Evolutionary conservation across 352 stramenopile species (phyloP).

Genomic region (Phytophthora vignae): DNA sequence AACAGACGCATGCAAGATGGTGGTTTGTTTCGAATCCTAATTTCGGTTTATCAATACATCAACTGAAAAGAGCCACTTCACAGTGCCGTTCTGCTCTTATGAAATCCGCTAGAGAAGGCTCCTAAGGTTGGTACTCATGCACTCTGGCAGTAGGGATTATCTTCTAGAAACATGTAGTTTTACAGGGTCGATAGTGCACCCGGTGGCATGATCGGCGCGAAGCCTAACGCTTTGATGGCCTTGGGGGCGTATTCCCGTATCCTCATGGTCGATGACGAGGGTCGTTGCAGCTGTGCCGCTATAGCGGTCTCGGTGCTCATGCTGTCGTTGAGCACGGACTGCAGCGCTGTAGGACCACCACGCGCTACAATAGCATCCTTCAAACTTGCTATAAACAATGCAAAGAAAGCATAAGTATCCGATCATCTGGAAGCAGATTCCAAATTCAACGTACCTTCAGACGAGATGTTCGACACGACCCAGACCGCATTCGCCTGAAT

Average conservation of each 20-base stretch:
- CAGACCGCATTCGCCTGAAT: constrained; percentile 80
- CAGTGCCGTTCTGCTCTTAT: no score
- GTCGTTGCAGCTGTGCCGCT: constrained; percentile 7
- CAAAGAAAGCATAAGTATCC: neutral
- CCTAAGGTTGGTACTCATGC: no score
- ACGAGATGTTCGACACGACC: constrained; percentile 80
- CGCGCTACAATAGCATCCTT: constrained; percentile 57
- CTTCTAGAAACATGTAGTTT: neutral
- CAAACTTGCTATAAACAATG: constrained; percentile 48
- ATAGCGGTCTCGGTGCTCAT: constrained; percentile 16
- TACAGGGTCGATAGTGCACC: neutral
- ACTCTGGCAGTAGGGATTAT: no score
- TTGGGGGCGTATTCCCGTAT: constrained; percentile 85
- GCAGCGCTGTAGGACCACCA: constrained; percentile 64
- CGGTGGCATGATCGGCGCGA: constrained; percentile 47
- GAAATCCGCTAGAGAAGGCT: no score
- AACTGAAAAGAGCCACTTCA: no score
- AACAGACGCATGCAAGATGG: neutral
- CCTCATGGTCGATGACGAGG: constrained; percentile 67
- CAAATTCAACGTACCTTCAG: constrained; percentile 49
- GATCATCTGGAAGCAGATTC: neutral
- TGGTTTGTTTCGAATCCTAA: neutral
- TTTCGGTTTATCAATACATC: neutral
- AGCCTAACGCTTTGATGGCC: constrained; percentile 75
- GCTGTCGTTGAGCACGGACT: constrained; percentile 71